Percentiles rank a stretch among this genome's conserved stretches.
phyloP scores from a whole-genome alignment of 139 green algal genomes.

The Asterochloris sp. region DNA sequence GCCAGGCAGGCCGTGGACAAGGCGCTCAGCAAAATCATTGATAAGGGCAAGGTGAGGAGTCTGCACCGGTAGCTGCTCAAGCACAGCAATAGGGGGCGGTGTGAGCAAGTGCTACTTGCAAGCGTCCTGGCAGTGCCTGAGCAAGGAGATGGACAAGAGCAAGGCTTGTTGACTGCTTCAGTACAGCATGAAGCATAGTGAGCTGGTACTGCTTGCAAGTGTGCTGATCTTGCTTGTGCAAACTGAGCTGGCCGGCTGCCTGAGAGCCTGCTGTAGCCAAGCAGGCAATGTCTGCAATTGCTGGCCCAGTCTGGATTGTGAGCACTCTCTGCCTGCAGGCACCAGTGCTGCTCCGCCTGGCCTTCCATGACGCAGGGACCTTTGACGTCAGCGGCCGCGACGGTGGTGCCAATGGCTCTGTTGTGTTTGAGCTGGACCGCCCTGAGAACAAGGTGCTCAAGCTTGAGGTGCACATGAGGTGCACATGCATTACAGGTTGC shows the following conservation, averaged over 20 bases:
- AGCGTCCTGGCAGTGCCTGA: background rate
- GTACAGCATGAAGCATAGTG: background rate
- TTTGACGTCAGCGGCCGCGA: conserved; percentile 35
- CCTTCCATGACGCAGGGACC: conserved; percentile 87
- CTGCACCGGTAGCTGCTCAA: background rate
- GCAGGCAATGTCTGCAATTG: background rate
- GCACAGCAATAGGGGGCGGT: background rate
- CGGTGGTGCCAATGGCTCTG: conserved; percentile 81
- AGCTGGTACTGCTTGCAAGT: background rate
- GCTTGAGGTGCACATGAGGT: conserved; percentile 27
- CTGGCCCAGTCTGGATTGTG: background rate
- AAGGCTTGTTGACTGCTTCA: background rate
- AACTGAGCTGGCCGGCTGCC: background rate
- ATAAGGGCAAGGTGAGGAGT: background rate
- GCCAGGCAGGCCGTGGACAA: conserved; percentile 8
- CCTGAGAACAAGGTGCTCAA: conserved; percentile 88
- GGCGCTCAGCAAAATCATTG: conserved; percentile 4
- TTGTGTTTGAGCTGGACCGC: conserved; percentile 80
- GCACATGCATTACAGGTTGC: conserved; percentile 3
- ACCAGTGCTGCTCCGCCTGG: conserved; percentile 72
- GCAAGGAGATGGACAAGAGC: background rate
- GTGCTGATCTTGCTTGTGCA: background rate
- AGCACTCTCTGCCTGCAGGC: conserved; percentile 30
- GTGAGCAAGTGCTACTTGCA: background rate
- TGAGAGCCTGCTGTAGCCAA: background rate